Conservation (phyloP, 495 filamentous ascomycete genomes). For the Hyaloscypha hepaticicola region DNA sequence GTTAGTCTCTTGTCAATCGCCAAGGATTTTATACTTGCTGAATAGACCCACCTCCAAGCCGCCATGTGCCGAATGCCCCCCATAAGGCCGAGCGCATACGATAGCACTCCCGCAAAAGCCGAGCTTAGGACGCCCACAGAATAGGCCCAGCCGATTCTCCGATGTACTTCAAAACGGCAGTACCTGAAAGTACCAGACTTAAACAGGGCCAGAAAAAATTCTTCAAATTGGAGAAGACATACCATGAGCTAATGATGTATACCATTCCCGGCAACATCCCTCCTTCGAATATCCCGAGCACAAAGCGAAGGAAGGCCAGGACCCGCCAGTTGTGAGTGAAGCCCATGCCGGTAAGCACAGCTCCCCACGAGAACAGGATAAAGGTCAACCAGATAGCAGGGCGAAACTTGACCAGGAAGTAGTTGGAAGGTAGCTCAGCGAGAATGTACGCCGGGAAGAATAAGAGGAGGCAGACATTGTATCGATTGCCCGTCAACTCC, state of each 20-base stretch:
- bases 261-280: slow-evolving; percentile 67
- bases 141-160: too few relatives aligned
- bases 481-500: slow-evolving; percentile 49
- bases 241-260: slow-evolving; percentile 80
- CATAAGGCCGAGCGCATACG: too few relatives aligned
- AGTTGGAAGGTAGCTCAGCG: slow-evolving; percentile 64
- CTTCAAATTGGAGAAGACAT: too few relatives aligned
- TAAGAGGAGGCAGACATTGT: slow-evolving; percentile 55
- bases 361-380: neutral
- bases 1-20: too few relatives aligned
- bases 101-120: too few relatives aligned
- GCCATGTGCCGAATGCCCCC: too few relatives aligned
- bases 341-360: slow-evolving; percentile 58
- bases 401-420: slow-evolving; percentile 60
- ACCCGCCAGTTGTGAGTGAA: slow-evolving; percentile 49
- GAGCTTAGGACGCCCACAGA: too few relatives aligned
- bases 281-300: slow-evolving; percentile 64
- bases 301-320: slow-evolving; percentile 56
- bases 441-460: slow-evolving; percentile 63
- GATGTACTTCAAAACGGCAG: too few relatives aligned
- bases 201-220: too few relatives aligned
- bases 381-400: slow-evolving; percentile 51
- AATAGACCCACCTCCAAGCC: too few relatives aligned
- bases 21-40: too few relatives aligned
- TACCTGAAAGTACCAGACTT: too few relatives aligned